phyloP scores from a whole-genome alignment of 345 rosid species.

The Hypericum perforatum region DNA sequence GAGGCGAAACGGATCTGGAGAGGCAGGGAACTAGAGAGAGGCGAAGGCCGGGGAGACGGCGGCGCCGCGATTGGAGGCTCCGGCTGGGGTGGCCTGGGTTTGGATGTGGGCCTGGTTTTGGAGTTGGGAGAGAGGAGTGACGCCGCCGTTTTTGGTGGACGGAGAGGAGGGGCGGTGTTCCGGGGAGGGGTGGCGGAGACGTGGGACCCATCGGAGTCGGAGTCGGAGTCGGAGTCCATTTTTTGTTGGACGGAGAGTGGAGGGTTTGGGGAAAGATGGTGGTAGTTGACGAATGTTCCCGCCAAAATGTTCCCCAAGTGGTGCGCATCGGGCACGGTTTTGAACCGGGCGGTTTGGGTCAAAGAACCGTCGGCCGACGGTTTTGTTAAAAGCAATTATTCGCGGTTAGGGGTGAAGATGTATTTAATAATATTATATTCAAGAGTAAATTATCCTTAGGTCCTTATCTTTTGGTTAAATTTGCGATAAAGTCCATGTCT shows the following conservation, averaged over 20 bases:
- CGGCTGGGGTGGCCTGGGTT: constrained; percentile 21
- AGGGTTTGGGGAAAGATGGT: neutral
- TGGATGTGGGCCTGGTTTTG: constrained; percentile 19
- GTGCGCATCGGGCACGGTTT: too few species aligned
- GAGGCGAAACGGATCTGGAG: constrained; percentile 54
- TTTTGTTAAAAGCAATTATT: too few species aligned
- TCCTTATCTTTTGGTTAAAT: too few species aligned
- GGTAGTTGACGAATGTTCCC: constrained; percentile 25
- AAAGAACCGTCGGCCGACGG: too few species aligned
- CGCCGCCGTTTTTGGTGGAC: constrained; percentile 11
- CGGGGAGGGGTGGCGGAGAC: constrained; percentile 89
- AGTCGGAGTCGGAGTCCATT: constrained; percentile 51
- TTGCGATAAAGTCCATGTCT: too few species aligned
- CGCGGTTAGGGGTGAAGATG: too few species aligned
- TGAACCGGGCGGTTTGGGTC: too few species aligned
- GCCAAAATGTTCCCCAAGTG: constrained; percentile 18
- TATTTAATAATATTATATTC: too few species aligned
- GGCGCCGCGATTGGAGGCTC: constrained; percentile 11
- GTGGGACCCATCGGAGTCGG: constrained; percentile 83
- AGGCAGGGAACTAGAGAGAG: constrained; percentile 29
- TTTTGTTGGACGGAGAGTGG: neutral
- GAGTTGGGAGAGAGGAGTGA: constrained; percentile 16
- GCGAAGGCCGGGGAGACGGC: constrained; percentile 11
- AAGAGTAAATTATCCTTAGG: too few species aligned
- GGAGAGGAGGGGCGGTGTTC: constrained; percentile 22